phyloP scores from a whole-genome alignment of 2,329 filamentous ascomycete genomes.

The Cucurbitaria berberidis region DNA sequence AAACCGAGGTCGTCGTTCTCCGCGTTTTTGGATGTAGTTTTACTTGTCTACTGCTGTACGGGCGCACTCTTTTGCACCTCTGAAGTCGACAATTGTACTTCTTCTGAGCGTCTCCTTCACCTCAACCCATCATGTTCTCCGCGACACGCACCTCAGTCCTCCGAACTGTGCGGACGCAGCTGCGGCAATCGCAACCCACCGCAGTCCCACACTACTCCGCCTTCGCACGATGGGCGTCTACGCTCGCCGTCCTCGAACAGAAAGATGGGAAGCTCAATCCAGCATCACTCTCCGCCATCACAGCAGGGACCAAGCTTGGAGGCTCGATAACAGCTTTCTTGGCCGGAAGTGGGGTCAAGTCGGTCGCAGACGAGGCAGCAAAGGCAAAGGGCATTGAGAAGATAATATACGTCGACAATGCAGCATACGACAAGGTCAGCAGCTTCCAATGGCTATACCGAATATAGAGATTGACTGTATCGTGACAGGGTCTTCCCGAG shows the following conservation, averaged over 20 bases:
- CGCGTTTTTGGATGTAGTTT: slow-evolving; percentile 4
- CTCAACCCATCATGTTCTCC: slow-evolving; percentile 41
- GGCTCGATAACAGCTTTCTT: slow-evolving; percentile 86
- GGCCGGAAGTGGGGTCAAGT: slow-evolving; percentile 78
- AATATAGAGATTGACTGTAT: slow-evolving; percentile 11
- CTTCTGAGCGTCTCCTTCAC: background rate
- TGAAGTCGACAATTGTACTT: slow-evolving; percentile 1
- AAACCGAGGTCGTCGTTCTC: slow-evolving; percentile 39
- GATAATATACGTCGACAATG: slow-evolving; percentile 86
- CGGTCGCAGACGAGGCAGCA: slow-evolving; percentile 79
- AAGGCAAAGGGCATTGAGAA: slow-evolving; percentile 92
- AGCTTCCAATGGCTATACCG: background rate
- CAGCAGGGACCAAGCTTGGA: slow-evolving; percentile 84
- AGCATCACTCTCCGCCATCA: slow-evolving; percentile 82
- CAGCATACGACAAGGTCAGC: slow-evolving; percentile 84
- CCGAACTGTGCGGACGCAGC: slow-evolving; percentile 52
- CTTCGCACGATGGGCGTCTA: slow-evolving; percentile 76
- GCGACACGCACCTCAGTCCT: slow-evolving; percentile 45
- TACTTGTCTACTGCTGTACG: slow-evolving; percentile 4
- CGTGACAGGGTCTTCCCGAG: slow-evolving; percentile 75
- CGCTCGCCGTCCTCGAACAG: slow-evolving; percentile 91
- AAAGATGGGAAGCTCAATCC: slow-evolving; percentile 84
- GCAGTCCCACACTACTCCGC: slow-evolving; percentile 58
- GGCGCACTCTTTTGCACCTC: background rate
- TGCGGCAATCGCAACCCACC: slow-evolving; percentile 46